Evolutionary conservation across 208 protist genomes (phyloP).

Genomic region (Leishmania amazonensis): DNA sequence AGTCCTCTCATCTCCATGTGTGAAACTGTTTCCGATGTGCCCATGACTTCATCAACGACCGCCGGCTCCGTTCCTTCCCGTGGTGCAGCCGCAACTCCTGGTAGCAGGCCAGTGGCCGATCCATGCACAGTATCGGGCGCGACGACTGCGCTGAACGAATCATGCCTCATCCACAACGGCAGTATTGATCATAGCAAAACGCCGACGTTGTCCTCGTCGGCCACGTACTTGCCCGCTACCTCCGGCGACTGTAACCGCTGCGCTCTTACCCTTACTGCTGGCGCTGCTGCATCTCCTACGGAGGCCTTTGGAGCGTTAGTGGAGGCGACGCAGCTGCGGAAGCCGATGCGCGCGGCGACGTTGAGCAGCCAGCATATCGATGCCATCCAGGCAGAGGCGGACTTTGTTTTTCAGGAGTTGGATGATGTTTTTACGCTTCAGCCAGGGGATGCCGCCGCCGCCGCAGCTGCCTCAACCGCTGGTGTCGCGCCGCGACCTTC

Average conservation of each 20-base stretch:
- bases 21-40: background rate
- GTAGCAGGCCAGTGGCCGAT: background rate
- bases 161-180: background rate
- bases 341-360: constrained; percentile 29
- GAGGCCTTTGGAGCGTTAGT: constrained; percentile 25
- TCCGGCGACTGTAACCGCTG: too few relatives aligned
- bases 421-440: constrained; percentile 49
- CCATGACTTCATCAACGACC: background rate
- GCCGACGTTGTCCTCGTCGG: background rate
- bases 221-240: background rate
- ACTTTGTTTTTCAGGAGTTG: constrained; percentile 49
- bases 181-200: background rate
- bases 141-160: background rate
- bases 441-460: constrained; percentile 32
- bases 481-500: background rate
- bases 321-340: constrained; percentile 34
- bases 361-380: constrained; percentile 37
- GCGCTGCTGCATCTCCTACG: background rate
- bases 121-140: background rate
- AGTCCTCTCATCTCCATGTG: background rate
- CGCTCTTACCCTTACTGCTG: background rate
- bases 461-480: background rate
- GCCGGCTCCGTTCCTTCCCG: too few relatives aligned
- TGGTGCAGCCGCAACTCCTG: background rate
- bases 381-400: constrained; percentile 51